phyloP scores from a whole-genome alignment of 805 yeast species.

The Blastobotrys chiropterorum region DNA sequence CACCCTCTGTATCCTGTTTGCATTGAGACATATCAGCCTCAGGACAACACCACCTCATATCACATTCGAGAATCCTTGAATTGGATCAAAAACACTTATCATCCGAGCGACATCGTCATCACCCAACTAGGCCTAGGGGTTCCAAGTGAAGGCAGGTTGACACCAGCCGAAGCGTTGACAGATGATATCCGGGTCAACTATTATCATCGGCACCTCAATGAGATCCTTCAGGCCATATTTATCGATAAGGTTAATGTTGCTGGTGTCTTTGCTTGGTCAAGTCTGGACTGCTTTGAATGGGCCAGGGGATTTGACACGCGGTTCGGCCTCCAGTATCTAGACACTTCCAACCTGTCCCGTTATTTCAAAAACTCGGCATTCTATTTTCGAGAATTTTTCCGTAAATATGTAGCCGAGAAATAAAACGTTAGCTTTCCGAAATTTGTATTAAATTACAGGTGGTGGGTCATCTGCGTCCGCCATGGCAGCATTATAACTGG shows the following conservation, averaged over 20 bases:
- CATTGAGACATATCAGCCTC: conserved; percentile 17
- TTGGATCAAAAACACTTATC: conserved; percentile 22
- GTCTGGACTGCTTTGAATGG: conserved; percentile 34
- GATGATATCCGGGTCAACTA: conserved; percentile 31
- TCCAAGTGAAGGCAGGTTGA: conserved; percentile 29
- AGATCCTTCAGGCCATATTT: conserved; percentile 23
- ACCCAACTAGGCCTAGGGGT: conserved; percentile 34
- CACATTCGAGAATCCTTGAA: conserved; percentile 13
- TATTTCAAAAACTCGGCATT: conserved; percentile 22
- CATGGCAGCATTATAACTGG: neutral
- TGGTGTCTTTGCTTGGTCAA: conserved; percentile 33
- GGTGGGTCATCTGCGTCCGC: neutral
- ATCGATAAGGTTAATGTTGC: conserved; percentile 27
- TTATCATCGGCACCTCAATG: conserved; percentile 28
- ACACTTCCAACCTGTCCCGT: conserved; percentile 10
- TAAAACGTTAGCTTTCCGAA: neutral
- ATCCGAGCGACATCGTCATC: conserved; percentile 23
- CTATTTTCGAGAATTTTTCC: conserved; percentile 16
- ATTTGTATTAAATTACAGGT: too few relatives aligned
- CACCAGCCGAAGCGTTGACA: conserved; percentile 24
- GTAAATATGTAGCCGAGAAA: conserved; percentile 4
- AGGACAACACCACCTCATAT: conserved; percentile 19
- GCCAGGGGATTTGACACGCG: conserved; percentile 22
- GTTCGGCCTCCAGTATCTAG: conserved; percentile 20
- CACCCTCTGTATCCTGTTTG: conserved; percentile 28